Evolutionary conservation across 106 monocot species (phyloP).

Genomic region (Apostasia shenzhenica): DNA sequence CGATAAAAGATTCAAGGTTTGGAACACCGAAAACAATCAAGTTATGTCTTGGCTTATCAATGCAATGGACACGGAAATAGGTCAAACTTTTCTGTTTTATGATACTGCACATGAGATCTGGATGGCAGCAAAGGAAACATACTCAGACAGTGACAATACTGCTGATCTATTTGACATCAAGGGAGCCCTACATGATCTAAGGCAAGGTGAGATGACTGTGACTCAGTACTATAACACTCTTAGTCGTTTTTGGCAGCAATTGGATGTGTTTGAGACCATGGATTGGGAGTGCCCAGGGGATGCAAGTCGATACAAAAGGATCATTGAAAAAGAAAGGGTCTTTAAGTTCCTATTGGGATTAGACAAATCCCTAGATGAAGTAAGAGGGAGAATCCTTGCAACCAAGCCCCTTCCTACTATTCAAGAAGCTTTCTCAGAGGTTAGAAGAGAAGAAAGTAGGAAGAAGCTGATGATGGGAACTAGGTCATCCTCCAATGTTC

Average conservation of each 20-base stretch:
- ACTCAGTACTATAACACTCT: neutral
- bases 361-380: neutral
- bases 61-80: too few species aligned
- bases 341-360: neutral
- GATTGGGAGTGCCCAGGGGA: neutral
- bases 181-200: neutral
- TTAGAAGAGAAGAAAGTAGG: too few species aligned
- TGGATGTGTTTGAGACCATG: neutral
- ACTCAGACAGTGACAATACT: slow-evolving; percentile 4
- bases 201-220: neutral
- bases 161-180: neutral
- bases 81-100: too few species aligned
- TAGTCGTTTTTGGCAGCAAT: neutral
- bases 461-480: too few species aligned
- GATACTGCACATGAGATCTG: too few species aligned
- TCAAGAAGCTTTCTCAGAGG: neutral
- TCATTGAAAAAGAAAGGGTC: neutral
- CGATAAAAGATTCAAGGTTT: too few species aligned
- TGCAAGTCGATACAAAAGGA: neutral
- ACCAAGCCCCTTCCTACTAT: neutral
- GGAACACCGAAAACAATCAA: too few species aligned
- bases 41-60: too few species aligned
- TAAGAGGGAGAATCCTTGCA: neutral
- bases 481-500: neutral
- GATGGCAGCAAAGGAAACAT: too few species aligned